A percentile compares a stretch with the other conserved stretches of the same genome.
Conservation (phyloP, 225 moss, liverwort and hornwort species). For the Asterella californica region DNA sequence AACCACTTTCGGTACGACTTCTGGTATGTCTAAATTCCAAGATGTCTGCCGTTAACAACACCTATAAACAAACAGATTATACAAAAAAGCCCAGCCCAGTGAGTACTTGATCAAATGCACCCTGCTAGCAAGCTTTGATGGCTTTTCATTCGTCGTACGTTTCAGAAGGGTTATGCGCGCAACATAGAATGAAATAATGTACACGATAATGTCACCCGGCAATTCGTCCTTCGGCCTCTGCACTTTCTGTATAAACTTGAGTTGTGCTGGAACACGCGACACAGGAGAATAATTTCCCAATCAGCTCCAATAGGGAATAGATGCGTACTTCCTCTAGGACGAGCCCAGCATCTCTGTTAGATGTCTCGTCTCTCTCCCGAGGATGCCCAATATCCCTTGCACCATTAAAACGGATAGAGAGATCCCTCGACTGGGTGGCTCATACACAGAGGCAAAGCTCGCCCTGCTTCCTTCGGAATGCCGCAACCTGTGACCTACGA, state of each 20-base stretch:
- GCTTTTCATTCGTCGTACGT: not conserved
- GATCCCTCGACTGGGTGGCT: not conserved
- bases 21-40: not conserved
- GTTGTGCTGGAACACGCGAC: not conserved
- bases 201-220: not conserved
- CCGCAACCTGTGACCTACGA: not conserved
- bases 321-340: not conserved
- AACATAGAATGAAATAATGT: not conserved
- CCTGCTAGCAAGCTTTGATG: not conserved
- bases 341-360: not conserved
- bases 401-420: too few relatives aligned
- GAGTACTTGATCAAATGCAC: not conserved
- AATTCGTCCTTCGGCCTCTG: too few relatives aligned
- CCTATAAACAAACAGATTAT: not conserved
- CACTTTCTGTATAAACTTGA: not conserved
- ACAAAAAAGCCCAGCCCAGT: not conserved
- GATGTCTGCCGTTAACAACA: not conserved
- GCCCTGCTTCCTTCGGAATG: conserved; percentile 1
- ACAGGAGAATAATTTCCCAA: too few relatives aligned
- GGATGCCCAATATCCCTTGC: not conserved
- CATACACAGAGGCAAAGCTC: not conserved
- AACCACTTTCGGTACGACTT: not conserved
- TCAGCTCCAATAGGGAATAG: not conserved
- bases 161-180: not conserved
- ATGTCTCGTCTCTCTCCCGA: not conserved